Evolutionary conservation across 768 basidiomycete genomes (phyloP), one percentile per base, ranked within the genome.

Genomic region (Mycena floridula): DNA sequence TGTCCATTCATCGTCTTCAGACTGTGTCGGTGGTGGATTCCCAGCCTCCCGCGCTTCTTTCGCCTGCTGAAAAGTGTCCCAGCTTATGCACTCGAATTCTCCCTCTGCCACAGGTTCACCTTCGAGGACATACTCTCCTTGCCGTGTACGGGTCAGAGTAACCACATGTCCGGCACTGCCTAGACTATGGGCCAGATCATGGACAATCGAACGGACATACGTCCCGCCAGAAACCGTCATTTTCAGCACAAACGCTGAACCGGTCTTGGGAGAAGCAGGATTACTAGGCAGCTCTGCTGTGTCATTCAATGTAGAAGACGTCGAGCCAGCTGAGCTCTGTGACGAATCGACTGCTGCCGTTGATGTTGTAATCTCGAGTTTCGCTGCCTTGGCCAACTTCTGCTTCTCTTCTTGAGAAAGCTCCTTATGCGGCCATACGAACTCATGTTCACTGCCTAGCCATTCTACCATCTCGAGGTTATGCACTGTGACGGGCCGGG

Each of bases 201-300:
- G 92, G 35, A 94, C 85, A 52, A 99, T 85, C 1, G 88, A 93
- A 40, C 96, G 85, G 43, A 99, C 94, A 56, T 99, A 99, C 12
- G 96, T 98, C 30, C 96, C 96, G 22, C 89, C 88, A 7, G 93
- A 94, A 5, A 98, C 96, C 50, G 74, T 85, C 93, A 99, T 95
- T 44, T 76, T 78, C 50, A 99, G 69, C 7, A 85, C 82, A 61
- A 98, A 96, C 18, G 85, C 85, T 1, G 83, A 75, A 1, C 94
- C 89, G 3, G 62, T 55, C 28, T 55, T 43, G 26, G 25, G 54
- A 43, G 73, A 67, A 23, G 57, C 56, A 8, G 61, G 51, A 12
- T 38, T 9, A 12, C 3, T 53, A 35, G 11, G 49, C 49, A n/a
- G n/a, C n/a, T n/a, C n/a, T n/a, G n/a, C n/a, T 12, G 45, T 28